phyloP scores from a whole-genome alignment of 371 early-diverging fungal species.

The Mucor lusitanicus region DNA sequence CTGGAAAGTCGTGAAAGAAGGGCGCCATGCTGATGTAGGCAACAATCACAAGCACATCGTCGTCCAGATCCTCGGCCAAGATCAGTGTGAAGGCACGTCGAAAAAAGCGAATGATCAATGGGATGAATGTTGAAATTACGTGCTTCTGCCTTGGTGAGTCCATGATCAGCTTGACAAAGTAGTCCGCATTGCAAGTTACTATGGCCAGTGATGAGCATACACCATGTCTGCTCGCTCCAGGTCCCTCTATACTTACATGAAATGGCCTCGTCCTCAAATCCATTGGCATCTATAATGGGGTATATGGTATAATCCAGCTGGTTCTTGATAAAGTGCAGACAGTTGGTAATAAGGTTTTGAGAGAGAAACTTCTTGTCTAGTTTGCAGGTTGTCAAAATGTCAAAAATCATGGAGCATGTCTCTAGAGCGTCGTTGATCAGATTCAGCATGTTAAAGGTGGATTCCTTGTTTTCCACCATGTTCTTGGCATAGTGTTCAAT shows the following conservation, averaged over 20 bases:
- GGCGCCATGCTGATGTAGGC: slow-evolving; percentile 43
- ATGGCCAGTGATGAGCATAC: not conserved
- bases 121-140: slow-evolving; percentile 24
- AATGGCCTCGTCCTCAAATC: slow-evolving; percentile 23
- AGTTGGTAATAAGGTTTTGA: slow-evolving; percentile 26
- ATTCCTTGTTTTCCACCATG: not conserved
- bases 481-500: slow-evolving; percentile 14
- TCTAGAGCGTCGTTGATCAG: slow-evolving; percentile 22
- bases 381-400: slow-evolving; percentile 28
- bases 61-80: slow-evolving; percentile 33
- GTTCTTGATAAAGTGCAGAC: slow-evolving; percentile 31
- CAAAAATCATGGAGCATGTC: slow-evolving; percentile 26
- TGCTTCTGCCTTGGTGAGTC: slow-evolving; percentile 18
- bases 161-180: slow-evolving; percentile 19
- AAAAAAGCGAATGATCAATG: slow-evolving; percentile 29
- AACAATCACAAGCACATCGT: slow-evolving; percentile 35
- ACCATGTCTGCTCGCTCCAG: too few species aligned
- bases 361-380: slow-evolving; percentile 36
- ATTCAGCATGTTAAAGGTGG: not conserved
- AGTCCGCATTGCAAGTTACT: slow-evolving; percentile 25
- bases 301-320: slow-evolving; percentile 41
- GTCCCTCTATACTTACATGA: slow-evolving; percentile 34
- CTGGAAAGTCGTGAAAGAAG: slow-evolving; percentile 42
- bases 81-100: slow-evolving; percentile 23
- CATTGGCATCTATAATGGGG: slow-evolving; percentile 37